Evolutionary conservation across 2,329 filamentous ascomycete genomes (phyloP), one percentile per base, ranked within the genome.

Genomic region (Pseudocercospora crystallina): DNA sequence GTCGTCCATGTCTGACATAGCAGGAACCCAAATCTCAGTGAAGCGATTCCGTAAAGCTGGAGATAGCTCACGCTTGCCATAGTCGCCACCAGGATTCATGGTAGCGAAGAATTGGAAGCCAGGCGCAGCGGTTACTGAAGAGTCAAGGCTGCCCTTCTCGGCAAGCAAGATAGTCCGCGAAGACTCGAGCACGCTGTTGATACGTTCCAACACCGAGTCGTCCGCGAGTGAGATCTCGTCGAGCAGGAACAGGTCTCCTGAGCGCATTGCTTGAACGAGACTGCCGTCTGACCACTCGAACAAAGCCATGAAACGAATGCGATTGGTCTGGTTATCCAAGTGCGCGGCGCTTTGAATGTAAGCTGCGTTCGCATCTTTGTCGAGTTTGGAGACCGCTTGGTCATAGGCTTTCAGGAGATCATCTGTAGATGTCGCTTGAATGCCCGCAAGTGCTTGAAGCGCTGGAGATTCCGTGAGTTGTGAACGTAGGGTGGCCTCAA

Each of bases 31-130:
- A 8, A 99, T 96, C 71, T 99, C 94, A 0, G 94, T 99, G 68
- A 99, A 96, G 53, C 94, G 88, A 68, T 99, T 99, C 39, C 94
- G 82, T 53, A 99, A 75, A 11, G 94, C 95, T 2, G 94, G 94
- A 1, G 94, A 99, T 10, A 99, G 80, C 69, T 99, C 94, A 61
- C 92, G 90, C 74, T 99, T 99, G 58, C 94, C 94, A 68, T 97
- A 99, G 66, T 99, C 94, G 39, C 95, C 94, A 43, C 95, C 95
- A 8, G 94, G 94, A 61, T 99, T 99, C 94, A 99, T 99, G 0
- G 94, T 99, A 3, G 94, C 92, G 53, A 99, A 82, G 71, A 99
- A 96, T 64, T 99, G 91, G 70, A 97, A 99, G 0, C 87, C 89
- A 35, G 86, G 78, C 9, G 78, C 71, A 5, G 87, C 94, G 34